Conservation (phyloP, 129 eudicot genomes). For the Smallanthus sonchifolius region DNA sequence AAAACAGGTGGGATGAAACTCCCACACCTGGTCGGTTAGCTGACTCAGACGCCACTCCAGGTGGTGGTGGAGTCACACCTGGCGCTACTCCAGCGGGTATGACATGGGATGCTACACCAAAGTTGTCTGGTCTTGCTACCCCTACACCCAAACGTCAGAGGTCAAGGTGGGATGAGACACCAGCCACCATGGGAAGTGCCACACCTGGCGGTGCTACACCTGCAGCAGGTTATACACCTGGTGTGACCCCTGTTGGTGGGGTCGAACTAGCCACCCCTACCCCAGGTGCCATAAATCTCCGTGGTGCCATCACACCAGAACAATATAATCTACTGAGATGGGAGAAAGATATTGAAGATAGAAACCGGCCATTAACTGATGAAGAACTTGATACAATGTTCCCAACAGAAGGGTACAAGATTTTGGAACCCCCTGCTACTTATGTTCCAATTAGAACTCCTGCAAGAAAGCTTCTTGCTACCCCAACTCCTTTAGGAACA, state of each 20-base stretch:
- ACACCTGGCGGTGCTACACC: slow-evolving; percentile 90
- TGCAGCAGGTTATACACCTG: slow-evolving; percentile 81
- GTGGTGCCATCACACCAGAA: slow-evolving; percentile 85
- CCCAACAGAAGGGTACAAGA: slow-evolving; percentile 86
- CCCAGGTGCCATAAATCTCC: slow-evolving; percentile 59
- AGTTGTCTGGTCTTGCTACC: slow-evolving; percentile 80
- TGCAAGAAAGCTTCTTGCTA: slow-evolving; percentile 92
- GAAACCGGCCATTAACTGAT: slow-evolving; percentile 86
- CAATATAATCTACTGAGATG: slow-evolving; percentile 85
- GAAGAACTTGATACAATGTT: slow-evolving; percentile 92
- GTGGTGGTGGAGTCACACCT: slow-evolving; percentile 91
- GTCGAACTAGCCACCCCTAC: slow-evolving; percentile 94
- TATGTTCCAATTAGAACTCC: slow-evolving; percentile 92
- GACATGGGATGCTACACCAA: slow-evolving; percentile 98
- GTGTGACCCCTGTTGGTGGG: slow-evolving; percentile 91
- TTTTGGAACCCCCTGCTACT: slow-evolving; percentile 81
- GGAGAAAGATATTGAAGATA: slow-evolving; percentile 96
- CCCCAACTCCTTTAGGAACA: slow-evolving; percentile 84
- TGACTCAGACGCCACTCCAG: slow-evolving; percentile 92
- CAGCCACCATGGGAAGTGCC: slow-evolving; percentile 94
- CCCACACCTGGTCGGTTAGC: slow-evolving; percentile 86
- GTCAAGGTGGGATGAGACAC: slow-evolving; percentile 99
- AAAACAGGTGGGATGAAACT: slow-evolving; percentile 97
- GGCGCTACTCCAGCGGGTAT: slow-evolving; percentile 99
- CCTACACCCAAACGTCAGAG: slow-evolving; percentile 94